Evolutionary conservation across 371 early-diverging fungal species (phyloP), one percentile per base, ranked within the genome.

Genomic region (Mucor saturninus): DNA sequence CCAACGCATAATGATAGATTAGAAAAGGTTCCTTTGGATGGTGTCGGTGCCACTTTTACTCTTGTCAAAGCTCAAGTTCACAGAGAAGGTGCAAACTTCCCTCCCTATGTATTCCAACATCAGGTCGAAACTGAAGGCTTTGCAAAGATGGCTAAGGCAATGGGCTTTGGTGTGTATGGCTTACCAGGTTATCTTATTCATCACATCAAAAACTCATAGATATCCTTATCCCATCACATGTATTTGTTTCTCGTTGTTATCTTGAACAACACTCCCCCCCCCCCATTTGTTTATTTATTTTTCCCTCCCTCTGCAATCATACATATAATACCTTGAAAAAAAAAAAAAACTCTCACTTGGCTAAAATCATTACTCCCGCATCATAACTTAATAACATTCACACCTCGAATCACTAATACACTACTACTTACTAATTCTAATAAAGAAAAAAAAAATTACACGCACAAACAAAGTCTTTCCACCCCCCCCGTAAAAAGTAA

Each of bases 101-200:
- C 90, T 10, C 67, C 87, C 0, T 80, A 80, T 53, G 81, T 84
- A 30, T 79, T 85, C 40, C 80, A 86, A 40, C 90, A 90, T 67
- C 83, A 86, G 61, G 84, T 91, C 3, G 91, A 92, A 68, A 92
- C 91, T 8, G 92, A 91, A 74, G 92, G 92, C 1, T 79, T 92
- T 70, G 90, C 89, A 15, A 89, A 88, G 59, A 83, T 89, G 73
- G 90, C 91, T 46, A 89, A 87, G 62, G 82, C 82, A 2, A 64
- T 82, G 57, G 79, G 79, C 4, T 82, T 77, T 64, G 72, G 74
- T 54, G 73, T 82, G 4, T 82, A 77, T 73, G 82, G 82, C 1
- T 54, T 82, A 46, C 82, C 82, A 14, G 73, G 75, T 32, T 82
- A 82, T 58, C 55, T 79, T 21, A 77, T 82, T 29, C 76, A 74